Evolutionary conservation across 139 green algal species (phyloP).

Genomic region (Klebsormidium nitens): DNA sequence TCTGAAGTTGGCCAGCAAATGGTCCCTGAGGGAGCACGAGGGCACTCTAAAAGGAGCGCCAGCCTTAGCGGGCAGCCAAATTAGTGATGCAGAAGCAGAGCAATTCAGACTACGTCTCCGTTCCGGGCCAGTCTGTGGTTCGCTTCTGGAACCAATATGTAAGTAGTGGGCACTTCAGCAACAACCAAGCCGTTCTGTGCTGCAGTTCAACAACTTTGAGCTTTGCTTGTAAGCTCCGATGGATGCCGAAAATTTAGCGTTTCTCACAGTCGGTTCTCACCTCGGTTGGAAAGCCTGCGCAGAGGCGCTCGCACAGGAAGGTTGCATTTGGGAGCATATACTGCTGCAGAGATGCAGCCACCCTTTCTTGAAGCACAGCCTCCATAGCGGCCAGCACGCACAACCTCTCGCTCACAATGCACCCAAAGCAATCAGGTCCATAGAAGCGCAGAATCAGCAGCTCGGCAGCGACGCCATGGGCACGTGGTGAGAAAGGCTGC

Average conservation of each 20-base stretch:
- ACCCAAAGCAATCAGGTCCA: too few species aligned
- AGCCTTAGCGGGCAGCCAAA: too few species aligned
- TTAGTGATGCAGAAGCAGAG: too few species aligned
- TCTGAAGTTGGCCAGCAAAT: too few species aligned
- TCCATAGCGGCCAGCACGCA: too few species aligned
- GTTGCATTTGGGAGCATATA: slow-evolving; percentile 71
- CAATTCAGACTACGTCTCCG: background rate
- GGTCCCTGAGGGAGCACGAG: too few species aligned
- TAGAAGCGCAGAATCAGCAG: too few species aligned
- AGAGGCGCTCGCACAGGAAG: slow-evolving; percentile 78
- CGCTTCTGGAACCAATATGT: background rate
- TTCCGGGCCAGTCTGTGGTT: background rate
- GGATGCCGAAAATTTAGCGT: background rate
- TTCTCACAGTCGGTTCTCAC: slow-evolving; percentile 27
- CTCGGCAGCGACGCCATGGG: too few species aligned
- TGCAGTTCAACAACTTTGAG: background rate
- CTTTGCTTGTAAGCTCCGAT: slow-evolving; percentile 10
- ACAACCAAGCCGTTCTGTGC: background rate
- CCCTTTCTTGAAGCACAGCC: slow-evolving; percentile 43
- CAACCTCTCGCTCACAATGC: too few species aligned
- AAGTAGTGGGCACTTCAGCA: background rate
- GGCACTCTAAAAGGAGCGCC: too few species aligned
- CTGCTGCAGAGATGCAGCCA: slow-evolving; percentile 58
- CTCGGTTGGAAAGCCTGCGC: slow-evolving; percentile 61
- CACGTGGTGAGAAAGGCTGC: too few species aligned